Base-by-base conservation (phyloP, 208 protist species). In the Trypanosoma scelopori region DNA sequence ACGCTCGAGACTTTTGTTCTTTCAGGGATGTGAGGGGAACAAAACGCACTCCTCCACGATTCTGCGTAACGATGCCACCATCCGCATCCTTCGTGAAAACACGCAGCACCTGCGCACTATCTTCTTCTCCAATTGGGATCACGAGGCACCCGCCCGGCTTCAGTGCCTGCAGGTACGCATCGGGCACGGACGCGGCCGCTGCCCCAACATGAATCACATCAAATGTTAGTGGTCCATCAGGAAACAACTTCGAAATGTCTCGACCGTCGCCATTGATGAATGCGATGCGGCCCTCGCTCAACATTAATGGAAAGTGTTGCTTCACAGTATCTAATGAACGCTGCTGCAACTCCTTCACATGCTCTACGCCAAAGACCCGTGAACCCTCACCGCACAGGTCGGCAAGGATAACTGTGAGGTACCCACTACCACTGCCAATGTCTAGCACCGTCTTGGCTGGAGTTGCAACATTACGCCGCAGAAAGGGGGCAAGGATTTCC, bases 201-300 rank as follows among this genome's bases (percentile, higher is more conserved):
- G 91, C 91, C 27, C 91, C 91, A 20, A 96, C 91, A 61, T 96
- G 91, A 61, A 96, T 93, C n/a, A 89, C 73, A 60, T 94, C 81
- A 71, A 91, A 96, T 41, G 30, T 47, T 28, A 5, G 18, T 39
- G 22, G 45, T 28, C 11, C 28, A 43, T 60, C 49, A 4, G 56
- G 60, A 15, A 65, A 69, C 13, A 78, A 59, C 30, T 59, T 67
- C 25, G 53, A 32, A 9, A 71, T 73, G 51, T 76, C 58, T 37
- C 79, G 81, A 2, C 89, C 92, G 42, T 97, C 92, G 13, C 88
- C 92, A 13, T 73, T 35, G 25, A 89, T 56, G 20, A 95, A 58
- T 22, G 37, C 47, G n/a, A 94, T 66, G 7, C 65, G 56, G 20
- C 67, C 68, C 11, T 71, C 55, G 4, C 74, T 60, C n/a, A 86